Evolutionary conservation across 257 asterid genomes (phyloP).

Genomic region (Fraxinus cuspidata): DNA sequence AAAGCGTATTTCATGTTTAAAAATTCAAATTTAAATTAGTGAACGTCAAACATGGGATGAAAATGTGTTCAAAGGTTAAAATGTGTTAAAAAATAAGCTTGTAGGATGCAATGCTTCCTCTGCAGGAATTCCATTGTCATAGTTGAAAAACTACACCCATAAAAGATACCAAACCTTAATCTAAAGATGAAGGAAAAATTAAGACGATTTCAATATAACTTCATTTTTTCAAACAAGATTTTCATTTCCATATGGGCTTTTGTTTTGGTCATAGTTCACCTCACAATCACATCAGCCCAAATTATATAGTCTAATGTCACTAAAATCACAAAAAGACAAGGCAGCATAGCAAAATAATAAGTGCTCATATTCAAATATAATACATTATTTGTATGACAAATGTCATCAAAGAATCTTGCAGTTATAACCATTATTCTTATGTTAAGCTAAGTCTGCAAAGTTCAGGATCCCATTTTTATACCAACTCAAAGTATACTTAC

Average conservation of each 20-base stretch:
- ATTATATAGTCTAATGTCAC: background rate
- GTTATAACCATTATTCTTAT: background rate
- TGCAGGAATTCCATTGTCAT: slow-evolving; percentile 45
- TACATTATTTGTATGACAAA: background rate
- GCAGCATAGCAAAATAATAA: background rate
- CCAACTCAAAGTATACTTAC: background rate
- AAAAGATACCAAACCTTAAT: slow-evolving; percentile 68
- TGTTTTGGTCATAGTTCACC: background rate
- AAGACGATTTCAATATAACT: slow-evolving; percentile 8
- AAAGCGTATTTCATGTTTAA: no score
- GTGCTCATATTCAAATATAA: slow-evolving; percentile 7
- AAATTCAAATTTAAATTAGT: no score
- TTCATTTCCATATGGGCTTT: no score
- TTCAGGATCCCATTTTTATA: no score
- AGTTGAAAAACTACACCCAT: slow-evolving; percentile 24
- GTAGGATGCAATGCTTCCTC: slow-evolving; percentile 44
- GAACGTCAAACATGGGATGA: no score
- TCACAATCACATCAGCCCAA: background rate
- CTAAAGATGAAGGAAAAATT: slow-evolving; percentile 37
- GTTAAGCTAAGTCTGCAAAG: background rate
- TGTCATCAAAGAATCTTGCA: slow-evolving; percentile 11
- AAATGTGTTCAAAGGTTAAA: no score
- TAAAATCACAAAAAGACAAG: background rate
- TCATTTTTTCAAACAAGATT: no score
- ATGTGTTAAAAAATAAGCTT: background rate